Evolutionary conservation across 495 filamentous ascomycete species (phyloP), one percentile per base, ranked within the genome.

Genomic region (Aspergillus ostianus): DNA sequence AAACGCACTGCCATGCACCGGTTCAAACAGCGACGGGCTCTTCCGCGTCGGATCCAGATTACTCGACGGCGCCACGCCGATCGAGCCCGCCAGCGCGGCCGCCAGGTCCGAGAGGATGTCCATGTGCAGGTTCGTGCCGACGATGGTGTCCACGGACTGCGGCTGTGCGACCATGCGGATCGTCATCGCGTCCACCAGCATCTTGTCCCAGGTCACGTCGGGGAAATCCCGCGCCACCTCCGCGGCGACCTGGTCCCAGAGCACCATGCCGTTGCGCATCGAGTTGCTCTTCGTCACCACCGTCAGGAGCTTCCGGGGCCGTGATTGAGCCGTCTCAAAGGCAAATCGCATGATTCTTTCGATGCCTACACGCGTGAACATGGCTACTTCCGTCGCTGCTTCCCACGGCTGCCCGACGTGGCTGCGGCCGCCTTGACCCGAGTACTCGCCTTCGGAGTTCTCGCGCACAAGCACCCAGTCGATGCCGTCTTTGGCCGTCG

Each of bases 1-100:
- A 13, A 87, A 87, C 1, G 85, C 85, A 45, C 78, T 82, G 0
- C 86, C 85, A 61, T 88, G 85, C 32, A 88, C 86, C 0, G 85
- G 85, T 74, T 87, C 85, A 61, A 88, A 88, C 76, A 88, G 82
- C 29, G 78, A 83, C 1, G 86, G 85, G 56, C 79, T 78, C 68
- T 80, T 57, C 47, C 85, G 71, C 4, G 82, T 87, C 4, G 85
- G 85, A 62, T 87, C 85, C 5, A 88, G 78, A 59, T 88, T 87
- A 55, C 77, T 81, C 0, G 80, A 82, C 13, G 85, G 83, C 5
- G 81, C 82, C 51, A 84, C 79, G 13, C 82, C 81, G 61, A 84
- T 84, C 13, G 76, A 80, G 6, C 81, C 81, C 15, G 79, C 80
- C 46, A 84, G 70, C 4, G 77, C 72, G 46, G 82, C 82, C 3